Evolutionary conservation across 352 stramenopile species (phyloP), one percentile per base, ranked within the genome.

Genomic region (Detonula confervacea): DNA sequence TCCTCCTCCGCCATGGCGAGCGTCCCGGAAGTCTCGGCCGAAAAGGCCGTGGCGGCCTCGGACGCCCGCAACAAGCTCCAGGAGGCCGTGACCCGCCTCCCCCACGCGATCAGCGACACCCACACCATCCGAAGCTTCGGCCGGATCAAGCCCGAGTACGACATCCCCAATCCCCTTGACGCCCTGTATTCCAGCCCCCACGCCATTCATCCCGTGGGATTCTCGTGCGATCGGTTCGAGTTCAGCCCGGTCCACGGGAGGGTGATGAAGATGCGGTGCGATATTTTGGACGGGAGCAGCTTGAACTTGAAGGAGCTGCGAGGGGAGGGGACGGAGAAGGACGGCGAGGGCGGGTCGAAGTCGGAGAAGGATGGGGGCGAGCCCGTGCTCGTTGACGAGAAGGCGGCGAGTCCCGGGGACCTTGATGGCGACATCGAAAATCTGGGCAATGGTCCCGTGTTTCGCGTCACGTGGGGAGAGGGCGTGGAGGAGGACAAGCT

Each of bases 191-290:
- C 77, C 7, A 89, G 71, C 56, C 63, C 82, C 1, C 78, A 67
- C 39, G 67, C 86, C 6, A 78, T 95, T 27, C 91, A 87, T 59
- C 87, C 90, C n/a, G 73, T 93, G 14, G 90, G 90, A 54, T 95
- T 92, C 61, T 92, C 82, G n/a, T 93, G 85, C 57, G 90, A 95
- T 84, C 64, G 88, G 49, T 89, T 86, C 52, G 88, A 93, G 44
- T 93, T 91, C 57, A 90, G 80, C 47, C 90, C 90, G 1, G 68
- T 90, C 1, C 90, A 95, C 70, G 87, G 87, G 30, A 76, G 90
- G n/a, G 67, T 91, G 5, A 77, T 95, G 0, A 91, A 89, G 60
- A 69, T 95, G 51, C 65, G 90, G 22, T 95, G 90, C 64, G 80
- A 91, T 39, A 93, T 95, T 44, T 61, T 95, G 5, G 88, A 95